Percentiles rank a stretch among this genome's conserved stretches.
These are phyloP conservation scores for Aspergillus funiculosus DNA, from an alignment of 495 filamentous ascomycete genomes.

Conservation along the genomic window DNA sequence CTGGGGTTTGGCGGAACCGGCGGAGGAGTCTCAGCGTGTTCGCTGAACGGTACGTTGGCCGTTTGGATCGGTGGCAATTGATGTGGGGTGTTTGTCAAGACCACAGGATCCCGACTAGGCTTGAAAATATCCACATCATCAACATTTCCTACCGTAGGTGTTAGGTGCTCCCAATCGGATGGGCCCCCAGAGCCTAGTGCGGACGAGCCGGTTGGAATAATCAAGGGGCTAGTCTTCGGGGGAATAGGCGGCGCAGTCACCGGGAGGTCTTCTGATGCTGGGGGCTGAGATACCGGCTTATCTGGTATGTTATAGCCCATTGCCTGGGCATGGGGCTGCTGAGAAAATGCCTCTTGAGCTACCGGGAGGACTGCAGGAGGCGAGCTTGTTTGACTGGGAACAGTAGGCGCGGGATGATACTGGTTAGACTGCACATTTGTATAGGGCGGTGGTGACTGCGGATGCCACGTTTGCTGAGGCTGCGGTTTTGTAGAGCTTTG, in stretches of 20 bases:
- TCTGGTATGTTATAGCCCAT: background rate
- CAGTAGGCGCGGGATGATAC: slow-evolving; percentile 6
- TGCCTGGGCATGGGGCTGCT: slow-evolving; percentile 1
- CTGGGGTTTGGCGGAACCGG: slow-evolving; percentile 1
- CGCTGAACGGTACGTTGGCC: background rate
- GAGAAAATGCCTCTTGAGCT: background rate
- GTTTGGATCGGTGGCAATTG: slow-evolving; percentile 8
- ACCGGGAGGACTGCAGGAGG: background rate
- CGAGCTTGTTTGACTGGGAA: background rate
- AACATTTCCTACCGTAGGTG: slow-evolving; percentile 28
- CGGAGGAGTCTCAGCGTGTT: slow-evolving; percentile 1
- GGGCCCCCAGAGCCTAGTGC: slow-evolving; percentile 49
- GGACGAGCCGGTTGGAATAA: slow-evolving; percentile 29
- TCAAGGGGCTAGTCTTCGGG: slow-evolving; percentile 18
- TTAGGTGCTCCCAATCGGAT: slow-evolving; percentile 58
- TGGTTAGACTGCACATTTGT: slow-evolving; percentile 6
- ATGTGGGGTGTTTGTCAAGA: slow-evolving; percentile 13
- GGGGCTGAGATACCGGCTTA: slow-evolving; percentile 12
- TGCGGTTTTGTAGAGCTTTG: slow-evolving; percentile 23
- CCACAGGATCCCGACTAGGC: slow-evolving; percentile 16
- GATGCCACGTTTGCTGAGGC: slow-evolving; percentile 23
- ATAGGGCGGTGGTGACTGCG: slow-evolving; percentile 14
- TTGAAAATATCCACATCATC: slow-evolving; percentile 31
- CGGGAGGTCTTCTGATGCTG: slow-evolving; percentile 15
- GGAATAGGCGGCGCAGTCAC: slow-evolving; percentile 20